These are phyloP conservation scores for Aspergillus cristatus DNA, from an alignment of 495 filamentous ascomycete species.

Conservation along the genomic window DNA sequence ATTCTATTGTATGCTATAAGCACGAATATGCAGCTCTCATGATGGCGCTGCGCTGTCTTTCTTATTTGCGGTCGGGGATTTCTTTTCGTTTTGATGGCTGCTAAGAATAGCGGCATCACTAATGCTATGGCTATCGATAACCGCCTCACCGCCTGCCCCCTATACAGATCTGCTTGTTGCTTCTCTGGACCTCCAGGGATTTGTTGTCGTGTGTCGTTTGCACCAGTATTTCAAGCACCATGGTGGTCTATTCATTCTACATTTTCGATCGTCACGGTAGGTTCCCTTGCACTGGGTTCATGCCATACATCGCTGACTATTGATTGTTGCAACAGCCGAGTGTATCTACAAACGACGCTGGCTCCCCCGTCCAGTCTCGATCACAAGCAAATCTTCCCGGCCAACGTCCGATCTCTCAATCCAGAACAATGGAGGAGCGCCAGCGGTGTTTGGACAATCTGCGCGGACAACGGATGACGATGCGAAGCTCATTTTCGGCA, in stretches of 20 bases:
- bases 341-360: slow-evolving; percentile 92
- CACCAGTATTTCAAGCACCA: slow-evolving; percentile 24
- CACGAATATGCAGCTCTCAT: too few relatives aligned
- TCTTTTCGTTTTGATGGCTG: too few relatives aligned
- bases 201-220: neutral
- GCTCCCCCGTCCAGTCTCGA: slow-evolving; percentile 42
- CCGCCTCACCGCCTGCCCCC: slow-evolving; percentile 1
- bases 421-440: slow-evolving; percentile 18
- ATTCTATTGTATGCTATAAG: too few relatives aligned
- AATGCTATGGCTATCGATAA: slow-evolving; percentile 1
- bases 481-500: slow-evolving; percentile 94
- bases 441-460: slow-evolving; percentile 27
- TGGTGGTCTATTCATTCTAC: slow-evolving; percentile 96
- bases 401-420: slow-evolving; percentile 21
- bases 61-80: too few relatives aligned
- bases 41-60: too few relatives aligned
- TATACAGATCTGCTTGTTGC: too few relatives aligned
- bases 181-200: too few relatives aligned
- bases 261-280: slow-evolving; percentile 97
- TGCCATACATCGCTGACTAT: neutral
- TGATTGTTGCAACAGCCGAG: slow-evolving; percentile 54
- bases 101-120: neutral
- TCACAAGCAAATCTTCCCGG: slow-evolving; percentile 30
- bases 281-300: slow-evolving; percentile 8
- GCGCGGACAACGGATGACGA: slow-evolving; percentile 67